Evolutionary conservation across 768 basidiomycete genomes (phyloP).

Genomic region (Collybiopsis luxurians): DNA sequence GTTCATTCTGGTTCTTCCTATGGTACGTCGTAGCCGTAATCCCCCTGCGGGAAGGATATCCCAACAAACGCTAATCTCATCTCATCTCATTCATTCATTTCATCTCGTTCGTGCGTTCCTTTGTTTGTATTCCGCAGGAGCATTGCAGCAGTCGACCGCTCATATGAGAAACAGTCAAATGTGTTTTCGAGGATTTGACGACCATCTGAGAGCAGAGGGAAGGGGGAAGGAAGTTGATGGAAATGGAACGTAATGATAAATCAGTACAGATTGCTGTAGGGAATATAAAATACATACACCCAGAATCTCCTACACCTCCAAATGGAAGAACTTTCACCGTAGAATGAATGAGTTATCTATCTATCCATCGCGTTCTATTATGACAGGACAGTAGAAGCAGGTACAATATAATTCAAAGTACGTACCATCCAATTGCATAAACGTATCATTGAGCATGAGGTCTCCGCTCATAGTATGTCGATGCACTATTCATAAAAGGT

Average conservation of each 20-base stretch:
- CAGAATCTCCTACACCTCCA: slow-evolving; percentile 71
- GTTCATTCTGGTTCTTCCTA: slow-evolving; percentile 24
- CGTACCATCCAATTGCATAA: slow-evolving; percentile 58
- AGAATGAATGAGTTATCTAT: too few species aligned
- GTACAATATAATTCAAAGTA: too few species aligned
- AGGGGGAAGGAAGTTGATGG: too few species aligned
- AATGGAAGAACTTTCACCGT: slow-evolving; percentile 66
- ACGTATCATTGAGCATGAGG: slow-evolving; percentile 64
- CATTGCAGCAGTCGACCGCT: slow-evolving; percentile 15
- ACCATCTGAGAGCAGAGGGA: background rate
- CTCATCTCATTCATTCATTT: too few species aligned
- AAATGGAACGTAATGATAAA: background rate
- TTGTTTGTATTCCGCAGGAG: too few species aligned
- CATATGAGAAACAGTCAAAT: slow-evolving; percentile 8
- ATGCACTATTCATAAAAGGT: too few species aligned
- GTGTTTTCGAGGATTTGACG: slow-evolving; percentile 9
- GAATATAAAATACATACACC: slow-evolving; percentile 40
- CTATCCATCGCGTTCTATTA: too few species aligned
- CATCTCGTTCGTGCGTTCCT: too few species aligned
- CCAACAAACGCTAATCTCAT: too few species aligned
- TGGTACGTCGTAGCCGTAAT: slow-evolving; percentile 17
- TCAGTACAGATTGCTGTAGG: too few species aligned
- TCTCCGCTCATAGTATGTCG: slow-evolving; percentile 71
- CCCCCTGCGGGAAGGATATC: too few species aligned
- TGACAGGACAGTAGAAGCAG: background rate